Base-by-base conservation (phyloP, 2,329 filamentous ascomycete genomes). In the Aurifilum marmelostoma region DNA sequence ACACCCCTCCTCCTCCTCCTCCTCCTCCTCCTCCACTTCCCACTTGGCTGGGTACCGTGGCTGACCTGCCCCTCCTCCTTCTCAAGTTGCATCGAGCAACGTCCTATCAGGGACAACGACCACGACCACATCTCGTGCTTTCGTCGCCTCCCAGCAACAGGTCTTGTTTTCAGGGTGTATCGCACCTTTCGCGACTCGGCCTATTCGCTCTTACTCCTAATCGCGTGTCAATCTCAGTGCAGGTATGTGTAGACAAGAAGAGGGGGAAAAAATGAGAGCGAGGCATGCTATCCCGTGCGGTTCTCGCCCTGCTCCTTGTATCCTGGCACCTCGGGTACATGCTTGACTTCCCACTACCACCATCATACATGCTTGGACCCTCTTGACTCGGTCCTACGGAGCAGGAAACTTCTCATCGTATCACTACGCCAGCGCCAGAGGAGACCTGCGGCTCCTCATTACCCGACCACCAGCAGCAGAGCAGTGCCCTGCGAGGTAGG, bases 361-460 rank as follows among this genome's bases (percentile, higher is more conserved):
- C 43, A 61, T n/a, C 37, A 56, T 56, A 65, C 58, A 68, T 63
- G 47, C 43, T 47, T n/a, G 67, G 41, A 47, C 54, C 62, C 43
- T 47, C 43, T 47, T 66, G 29, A 71, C 62, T 71, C 69, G 69
- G 69, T 65, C 69, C 69, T 66, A 65, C 69, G 69, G 69, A 71
- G 43, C 67, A 65, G 43, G 41, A n/a, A n/a, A n/a, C n/a, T n/a
- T 66, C 69, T 39, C 66, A 70, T 56, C 59, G 47, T 58, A 34
- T 58, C 58, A 47, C n/a, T 47, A 27, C 32, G 56, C 62, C 62
- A 58, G 24, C 47, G 32, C 37, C 34, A 61, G 59, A 62, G 41
- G 34, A 50, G 21, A 59, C 54, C 58, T 39, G 34, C 59, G 59
- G 59, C 59, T 62, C 50, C 43, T 43, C 50, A n/a, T 56, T 43